These are phyloP conservation scores for Lophiostoma macrostomum DNA, from an alignment of 495 filamentous ascomycete genomes.

Conservation along the genomic window DNA sequence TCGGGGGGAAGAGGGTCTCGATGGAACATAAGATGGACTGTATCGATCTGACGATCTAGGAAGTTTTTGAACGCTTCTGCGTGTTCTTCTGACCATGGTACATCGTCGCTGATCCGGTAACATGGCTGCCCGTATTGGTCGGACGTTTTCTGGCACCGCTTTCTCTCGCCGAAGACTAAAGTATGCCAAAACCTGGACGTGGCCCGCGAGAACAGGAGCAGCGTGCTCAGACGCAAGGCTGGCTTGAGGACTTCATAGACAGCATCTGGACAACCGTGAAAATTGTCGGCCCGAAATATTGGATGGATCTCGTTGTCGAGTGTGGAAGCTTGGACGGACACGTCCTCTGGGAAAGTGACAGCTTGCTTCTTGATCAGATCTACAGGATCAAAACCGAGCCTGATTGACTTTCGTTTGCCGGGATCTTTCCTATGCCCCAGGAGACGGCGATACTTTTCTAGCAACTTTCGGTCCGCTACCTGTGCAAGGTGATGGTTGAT, in stretches of 20 bases:
- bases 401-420: conserved; percentile 27
- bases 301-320: conserved; percentile 37
- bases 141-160: conserved; percentile 17
- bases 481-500: conserved; percentile 35
- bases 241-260: conserved; percentile 36
- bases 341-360: conserved; percentile 20
- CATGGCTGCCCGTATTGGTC: conserved; percentile 27
- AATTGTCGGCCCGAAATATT: conserved; percentile 34
- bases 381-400: conserved; percentile 34
- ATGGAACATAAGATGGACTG: conserved; percentile 35
- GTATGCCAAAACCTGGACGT: conserved; percentile 36
- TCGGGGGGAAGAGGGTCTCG: conserved; percentile 25
- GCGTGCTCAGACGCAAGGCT: conserved; percentile 32
- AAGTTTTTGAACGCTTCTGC: conserved; percentile 26
- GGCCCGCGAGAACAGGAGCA: conserved; percentile 30
- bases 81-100: conserved; percentile 22
- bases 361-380: conserved; percentile 36
- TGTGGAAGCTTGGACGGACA: conserved; percentile 12
- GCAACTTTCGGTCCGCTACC: conserved; percentile 28
- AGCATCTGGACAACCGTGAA: conserved; percentile 35
- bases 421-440: conserved; percentile 29
- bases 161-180: conserved; percentile 33
- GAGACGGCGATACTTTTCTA: conserved; percentile 31
- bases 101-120: conserved; percentile 29
- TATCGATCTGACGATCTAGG: conserved; percentile 23